A percentile compares a stretch with the other conserved stretches of the same genome.
Evolutionary conservation across 176 grass and related monocot species (phyloP).

Genomic region (Pontederia paniculata): DNA sequence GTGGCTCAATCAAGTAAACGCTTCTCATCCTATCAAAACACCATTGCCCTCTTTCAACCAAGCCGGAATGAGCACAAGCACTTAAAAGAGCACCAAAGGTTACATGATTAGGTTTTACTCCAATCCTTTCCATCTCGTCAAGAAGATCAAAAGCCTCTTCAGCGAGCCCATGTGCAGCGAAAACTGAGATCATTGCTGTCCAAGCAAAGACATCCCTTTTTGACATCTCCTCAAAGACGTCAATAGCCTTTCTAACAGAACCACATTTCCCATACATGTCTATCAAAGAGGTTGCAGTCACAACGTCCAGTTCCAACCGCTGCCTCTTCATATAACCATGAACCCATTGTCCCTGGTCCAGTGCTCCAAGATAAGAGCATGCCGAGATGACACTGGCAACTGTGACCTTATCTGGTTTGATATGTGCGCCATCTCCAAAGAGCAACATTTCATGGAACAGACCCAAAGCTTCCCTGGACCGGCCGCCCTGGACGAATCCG

Average conservation of each 20-base stretch:
- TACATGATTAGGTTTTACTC: neutral
- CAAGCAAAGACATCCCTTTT: slow-evolving; percentile 13
- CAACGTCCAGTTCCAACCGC: slow-evolving; percentile 3
- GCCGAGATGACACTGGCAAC: slow-evolving; percentile 9
- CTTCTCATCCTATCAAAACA: slow-evolving; percentile 8
- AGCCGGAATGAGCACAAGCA: slow-evolving; percentile 5
- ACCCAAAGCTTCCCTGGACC: slow-evolving; percentile 2
- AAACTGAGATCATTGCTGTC: slow-evolving; percentile 16
- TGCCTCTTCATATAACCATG: slow-evolving; percentile 12
- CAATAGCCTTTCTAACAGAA: slow-evolving; percentile 5
- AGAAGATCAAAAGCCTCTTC: slow-evolving; percentile 12
- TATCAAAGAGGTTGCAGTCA: slow-evolving; percentile 11
- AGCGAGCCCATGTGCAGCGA: slow-evolving; percentile 4
- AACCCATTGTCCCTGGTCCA: slow-evolving; percentile 10
- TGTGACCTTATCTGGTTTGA: neutral
- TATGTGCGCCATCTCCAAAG: neutral
- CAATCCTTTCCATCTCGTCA: slow-evolving; percentile 1
- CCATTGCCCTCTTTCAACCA: slow-evolving; percentile 6
- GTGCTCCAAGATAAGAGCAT: slow-evolving; percentile 3
- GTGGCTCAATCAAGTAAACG: slow-evolving; percentile 5
- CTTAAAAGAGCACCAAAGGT: slow-evolving; percentile 16
- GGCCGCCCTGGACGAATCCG: slow-evolving; percentile 5
- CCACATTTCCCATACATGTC: slow-evolving; percentile 16
- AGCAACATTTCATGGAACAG: slow-evolving; percentile 17
- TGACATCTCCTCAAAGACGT: slow-evolving; percentile 5